Percentiles rank a stretch among this genome's conserved stretches.
phyloP scores from a whole-genome alignment of 2,329 filamentous ascomycete species.

The Thielaviopsis ethacetica region DNA sequence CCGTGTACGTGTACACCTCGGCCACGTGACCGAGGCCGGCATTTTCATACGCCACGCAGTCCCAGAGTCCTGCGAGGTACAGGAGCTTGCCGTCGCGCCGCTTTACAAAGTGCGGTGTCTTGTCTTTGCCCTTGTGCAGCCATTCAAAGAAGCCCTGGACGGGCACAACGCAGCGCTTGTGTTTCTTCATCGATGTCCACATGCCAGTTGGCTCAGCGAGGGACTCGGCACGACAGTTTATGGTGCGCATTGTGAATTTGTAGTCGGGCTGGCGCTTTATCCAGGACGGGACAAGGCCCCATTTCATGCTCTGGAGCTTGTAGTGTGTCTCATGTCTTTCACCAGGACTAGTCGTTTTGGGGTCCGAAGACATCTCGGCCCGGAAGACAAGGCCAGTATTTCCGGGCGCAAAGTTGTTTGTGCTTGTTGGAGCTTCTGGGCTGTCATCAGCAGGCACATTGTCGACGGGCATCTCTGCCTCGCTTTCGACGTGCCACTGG shows the following conservation, averaged over 20 bases:
- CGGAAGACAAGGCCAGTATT: slow-evolving; percentile 76
- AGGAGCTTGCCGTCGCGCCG: slow-evolving; percentile 69
- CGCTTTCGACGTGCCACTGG: slow-evolving; percentile 53
- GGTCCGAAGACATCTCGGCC: slow-evolving; percentile 43
- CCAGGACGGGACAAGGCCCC: slow-evolving; percentile 91
- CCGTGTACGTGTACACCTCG: slow-evolving; percentile 73
- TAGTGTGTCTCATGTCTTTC: slow-evolving; percentile 32
- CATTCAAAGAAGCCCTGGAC: slow-evolving; percentile 95
- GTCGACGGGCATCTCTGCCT: slow-evolving; percentile 51
- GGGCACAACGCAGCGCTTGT: slow-evolving; percentile 73
- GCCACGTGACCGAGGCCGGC: slow-evolving; percentile 26
- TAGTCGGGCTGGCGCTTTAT: slow-evolving; percentile 73
- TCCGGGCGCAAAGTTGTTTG: slow-evolving; percentile 86
- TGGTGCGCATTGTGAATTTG: slow-evolving; percentile 63
- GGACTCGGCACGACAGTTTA: slow-evolving; percentile 89
- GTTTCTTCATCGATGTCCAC: slow-evolving; percentile 84
- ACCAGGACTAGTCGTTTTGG: not conserved
- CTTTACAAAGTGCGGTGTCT: slow-evolving; percentile 70
- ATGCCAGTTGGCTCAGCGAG: slow-evolving; percentile 60
- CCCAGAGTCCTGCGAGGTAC: slow-evolving; percentile 86
- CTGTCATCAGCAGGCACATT: slow-evolving; percentile 56
- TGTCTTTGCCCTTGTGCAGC: slow-evolving; percentile 71
- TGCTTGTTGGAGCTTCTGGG: slow-evolving; percentile 46
- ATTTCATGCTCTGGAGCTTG: slow-evolving; percentile 86
- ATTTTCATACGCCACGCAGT: slow-evolving; percentile 70